Evolutionary conservation across 192 early-diverging fungal species (phyloP).

Genomic region (Coemansia sp.): DNA sequence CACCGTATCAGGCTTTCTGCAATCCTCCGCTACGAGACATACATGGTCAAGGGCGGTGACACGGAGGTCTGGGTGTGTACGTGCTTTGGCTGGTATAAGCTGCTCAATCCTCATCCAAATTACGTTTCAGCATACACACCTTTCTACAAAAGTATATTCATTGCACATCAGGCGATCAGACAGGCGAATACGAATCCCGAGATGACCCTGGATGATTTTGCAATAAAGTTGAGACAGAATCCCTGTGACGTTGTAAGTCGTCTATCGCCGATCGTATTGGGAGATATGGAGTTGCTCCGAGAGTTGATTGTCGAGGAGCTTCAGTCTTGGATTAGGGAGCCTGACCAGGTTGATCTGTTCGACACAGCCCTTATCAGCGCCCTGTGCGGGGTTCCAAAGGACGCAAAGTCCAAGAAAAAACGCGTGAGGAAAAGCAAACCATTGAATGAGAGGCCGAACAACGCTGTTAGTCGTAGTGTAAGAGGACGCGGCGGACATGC

Average conservation of each 20-base stretch:
- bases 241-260: conserved; percentile 20
- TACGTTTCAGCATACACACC: conserved; percentile 33
- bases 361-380: conserved; percentile 30
- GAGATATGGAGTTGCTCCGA: conserved; percentile 32
- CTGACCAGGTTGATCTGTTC: conserved; percentile 22
- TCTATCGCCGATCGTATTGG: conserved; percentile 25
- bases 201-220: conserved; percentile 22
- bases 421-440: conserved; percentile 7
- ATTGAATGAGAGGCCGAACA: conserved; percentile 6
- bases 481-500: conserved; percentile 2
- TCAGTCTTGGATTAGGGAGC: conserved; percentile 31
- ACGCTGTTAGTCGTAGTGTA: neutral
- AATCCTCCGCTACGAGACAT: conserved; percentile 46
- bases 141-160: conserved; percentile 40
- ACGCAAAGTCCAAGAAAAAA: conserved; percentile 4
- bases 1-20: conserved; percentile 51
- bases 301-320: conserved; percentile 43
- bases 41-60: conserved; percentile 18
- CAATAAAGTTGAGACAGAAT: conserved; percentile 21
- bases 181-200: conserved; percentile 12
- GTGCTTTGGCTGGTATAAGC: conserved; percentile 53
- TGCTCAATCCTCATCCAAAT: conserved; percentile 35
- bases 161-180: conserved; percentile 42
- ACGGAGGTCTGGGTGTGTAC: conserved; percentile 54
- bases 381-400: conserved; percentile 17